These are phyloP conservation scores for Elasticomyces elasticus DNA, from an alignment of 495 filamentous ascomycete species.

Conservation along the genomic window DNA sequence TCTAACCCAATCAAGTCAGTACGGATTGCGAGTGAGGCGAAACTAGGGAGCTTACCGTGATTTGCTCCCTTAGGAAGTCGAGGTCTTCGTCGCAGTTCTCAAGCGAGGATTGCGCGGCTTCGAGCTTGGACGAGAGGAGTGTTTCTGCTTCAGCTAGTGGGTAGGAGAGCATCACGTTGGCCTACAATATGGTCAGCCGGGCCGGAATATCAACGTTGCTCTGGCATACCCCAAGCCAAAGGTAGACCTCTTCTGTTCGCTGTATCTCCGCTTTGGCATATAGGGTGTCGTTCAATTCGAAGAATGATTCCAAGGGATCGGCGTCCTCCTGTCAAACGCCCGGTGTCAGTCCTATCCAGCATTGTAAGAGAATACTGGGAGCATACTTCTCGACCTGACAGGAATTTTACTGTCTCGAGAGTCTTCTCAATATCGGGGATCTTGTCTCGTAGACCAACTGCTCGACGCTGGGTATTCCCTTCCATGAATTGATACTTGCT, in stretches of 20 bases:
- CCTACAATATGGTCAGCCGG: slow-evolving; percentile 36
- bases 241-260: slow-evolving; percentile 82
- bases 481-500: slow-evolving; percentile 99
- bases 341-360: not conserved
- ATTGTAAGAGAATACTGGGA: not conserved
- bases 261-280: slow-evolving; percentile 78
- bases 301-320: slow-evolving; percentile 77
- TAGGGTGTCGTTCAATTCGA: slow-evolving; percentile 92
- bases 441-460: slow-evolving; percentile 80
- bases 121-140: slow-evolving; percentile 67
- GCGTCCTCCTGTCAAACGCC: slow-evolving; percentile 30
- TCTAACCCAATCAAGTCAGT: slow-evolving; percentile 42
- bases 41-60: slow-evolving; percentile 67
- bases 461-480: slow-evolving; percentile 74
- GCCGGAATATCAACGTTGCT: not conserved
- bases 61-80: slow-evolving; percentile 92
- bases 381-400: slow-evolving; percentile 57
- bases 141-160: slow-evolving; percentile 75
- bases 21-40: no score
- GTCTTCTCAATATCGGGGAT: slow-evolving; percentile 96
- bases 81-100: slow-evolving; percentile 88
- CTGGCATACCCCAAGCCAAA: slow-evolving; percentile 74
- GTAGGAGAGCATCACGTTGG: slow-evolving; percentile 96
- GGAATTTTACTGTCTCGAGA: slow-evolving; percentile 81
- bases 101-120: slow-evolving; percentile 67